These are phyloP conservation scores for Diutina sp. DNA, from an alignment of 1,139 yeast genomes.

Conservation along the genomic window DNA sequence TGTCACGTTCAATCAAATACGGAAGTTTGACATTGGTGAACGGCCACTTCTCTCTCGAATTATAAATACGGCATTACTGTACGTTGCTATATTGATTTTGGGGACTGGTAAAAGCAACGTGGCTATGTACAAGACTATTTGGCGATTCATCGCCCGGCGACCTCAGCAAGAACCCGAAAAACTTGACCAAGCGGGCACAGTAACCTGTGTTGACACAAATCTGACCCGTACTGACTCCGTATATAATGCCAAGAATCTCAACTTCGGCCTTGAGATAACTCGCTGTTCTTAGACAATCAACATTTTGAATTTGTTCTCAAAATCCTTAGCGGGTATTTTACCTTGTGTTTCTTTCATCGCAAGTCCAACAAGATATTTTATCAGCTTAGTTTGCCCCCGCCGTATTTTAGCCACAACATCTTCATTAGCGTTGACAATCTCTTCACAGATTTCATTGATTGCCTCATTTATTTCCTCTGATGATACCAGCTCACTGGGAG, in stretches of 20 bases:
- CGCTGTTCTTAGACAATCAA: conserved; percentile 8
- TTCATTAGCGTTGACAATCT: conserved; percentile 37
- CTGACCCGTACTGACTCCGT: background rate
- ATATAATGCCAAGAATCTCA: background rate
- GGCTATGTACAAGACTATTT: background rate
- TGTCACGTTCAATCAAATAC: background rate
- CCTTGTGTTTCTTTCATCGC: conserved; percentile 78
- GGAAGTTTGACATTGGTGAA: background rate
- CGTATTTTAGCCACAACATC: conserved; percentile 45
- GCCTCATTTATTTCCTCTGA: conserved; percentile 26
- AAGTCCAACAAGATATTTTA: conserved; percentile 71
- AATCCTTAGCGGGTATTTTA: conserved; percentile 32
- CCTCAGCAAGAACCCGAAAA: background rate
- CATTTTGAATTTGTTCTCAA: conserved; percentile 25
- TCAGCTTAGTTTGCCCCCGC: conserved; percentile 48
- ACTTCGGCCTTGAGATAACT: background rate
- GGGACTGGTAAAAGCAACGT: background rate
- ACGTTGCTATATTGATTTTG: background rate
- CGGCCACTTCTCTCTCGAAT: background rate
- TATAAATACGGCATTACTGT: background rate
- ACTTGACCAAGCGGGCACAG: background rate
- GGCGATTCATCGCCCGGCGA: background rate
- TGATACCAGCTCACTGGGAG: conserved; percentile 11
- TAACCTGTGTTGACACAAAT: background rate
- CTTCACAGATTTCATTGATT: conserved; percentile 36